These are phyloP conservation scores for Neonectria ditissima DNA, from an alignment of 2,329 filamentous ascomycete genomes.

Conservation along the genomic window DNA sequence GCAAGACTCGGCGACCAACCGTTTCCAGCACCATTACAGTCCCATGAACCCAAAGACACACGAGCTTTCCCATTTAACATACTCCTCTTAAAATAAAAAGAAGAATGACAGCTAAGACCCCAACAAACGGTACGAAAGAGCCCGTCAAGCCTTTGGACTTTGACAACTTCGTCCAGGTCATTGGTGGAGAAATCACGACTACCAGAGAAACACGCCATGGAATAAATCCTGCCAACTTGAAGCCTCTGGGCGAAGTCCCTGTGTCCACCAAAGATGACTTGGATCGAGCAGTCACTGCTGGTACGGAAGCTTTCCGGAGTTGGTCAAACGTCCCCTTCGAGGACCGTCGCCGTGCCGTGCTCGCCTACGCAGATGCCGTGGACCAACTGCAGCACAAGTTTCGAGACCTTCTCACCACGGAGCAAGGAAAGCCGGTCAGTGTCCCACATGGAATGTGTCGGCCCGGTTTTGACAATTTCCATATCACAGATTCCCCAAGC, in stretches of 20 bases:
- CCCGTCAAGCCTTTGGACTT: background rate
- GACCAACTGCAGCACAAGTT: background rate
- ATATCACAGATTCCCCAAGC: background rate
- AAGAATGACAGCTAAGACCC: background rate
- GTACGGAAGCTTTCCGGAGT: background rate
- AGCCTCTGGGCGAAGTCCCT: background rate
- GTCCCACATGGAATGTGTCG: no score
- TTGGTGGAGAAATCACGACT: background rate
- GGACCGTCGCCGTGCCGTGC: background rate
- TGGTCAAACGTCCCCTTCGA: background rate
- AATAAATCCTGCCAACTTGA: background rate
- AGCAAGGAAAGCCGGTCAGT: conserved; percentile 5
- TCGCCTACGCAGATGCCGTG: background rate
- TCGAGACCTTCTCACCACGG: background rate
- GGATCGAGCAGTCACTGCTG: background rate
- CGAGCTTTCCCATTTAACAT: background rate
- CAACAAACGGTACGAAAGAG: background rate
- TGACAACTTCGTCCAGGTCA: background rate
- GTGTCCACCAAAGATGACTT: background rate
- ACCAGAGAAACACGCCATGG: background rate
- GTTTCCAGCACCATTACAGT: background rate
- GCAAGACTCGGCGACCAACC: background rate
- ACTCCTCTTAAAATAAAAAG: background rate
- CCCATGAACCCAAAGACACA: background rate
- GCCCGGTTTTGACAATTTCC: background rate